Evolutionary conservation across 257 asterid species (phyloP), one percentile per base, ranked within the genome.

Genomic region (Gentiana straminea): DNA sequence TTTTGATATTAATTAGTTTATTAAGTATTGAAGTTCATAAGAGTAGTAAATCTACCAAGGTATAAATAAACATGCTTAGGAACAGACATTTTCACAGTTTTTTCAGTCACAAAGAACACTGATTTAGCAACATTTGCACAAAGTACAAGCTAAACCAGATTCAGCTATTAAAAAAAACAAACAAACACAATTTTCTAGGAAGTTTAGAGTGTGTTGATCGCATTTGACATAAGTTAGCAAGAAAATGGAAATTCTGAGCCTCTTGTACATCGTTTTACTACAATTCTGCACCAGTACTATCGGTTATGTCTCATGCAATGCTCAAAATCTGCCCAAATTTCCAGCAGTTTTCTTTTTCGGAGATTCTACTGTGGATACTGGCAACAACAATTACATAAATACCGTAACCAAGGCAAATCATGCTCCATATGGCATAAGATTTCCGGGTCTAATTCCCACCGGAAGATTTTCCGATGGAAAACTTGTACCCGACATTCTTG

Each of bases 381-480:
- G 96, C 52, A 87, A 84, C 75, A 88, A 88, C 75, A 84, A 88
- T 75, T 76, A 70, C 78, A 70, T 84, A 49, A 3, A 8, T 8
- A 75, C 90, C 0, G 24, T 69, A 0, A 56, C 77, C 54, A 66
- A 54, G 58, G 86, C 79, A 36, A 43, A 88, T 52, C 86, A 80
- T 63, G 71, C 13, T 2, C 94, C 88, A 0, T 82, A 88, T 48
- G 96, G 96, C 32, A 48, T 52, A 4, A 60, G 61, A 54, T 84
- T 78, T 49, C 84, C 81, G 0, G 86, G 86, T 4, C 37, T 39
- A 1, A 62, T 65, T 39, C 77, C 96, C 5, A 79, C 88, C 0
- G 94, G 96, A 9, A 58, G 94, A 51, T 81, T 82, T 64, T 88
- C 94, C 0, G 74, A 88, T 8, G 96, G 94, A 53, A 88, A 71